Evolutionary conservation across 352 stramenopile species (phyloP), one percentile per base, ranked within the genome.

Genomic region (Phytophthora kernoviae): DNA sequence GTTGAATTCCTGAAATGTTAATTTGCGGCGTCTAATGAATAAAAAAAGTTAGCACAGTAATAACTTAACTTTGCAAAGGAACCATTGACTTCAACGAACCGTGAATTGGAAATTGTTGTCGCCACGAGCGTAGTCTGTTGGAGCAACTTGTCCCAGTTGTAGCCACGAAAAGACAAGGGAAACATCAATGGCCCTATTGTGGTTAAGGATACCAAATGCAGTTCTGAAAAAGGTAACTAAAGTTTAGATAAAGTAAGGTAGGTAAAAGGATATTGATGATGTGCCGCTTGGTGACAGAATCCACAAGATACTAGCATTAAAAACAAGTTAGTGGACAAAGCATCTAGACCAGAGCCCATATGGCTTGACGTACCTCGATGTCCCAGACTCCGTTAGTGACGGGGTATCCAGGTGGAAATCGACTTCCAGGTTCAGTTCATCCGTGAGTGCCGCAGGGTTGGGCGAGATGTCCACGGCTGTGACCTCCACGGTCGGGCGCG

Each of bases 81-180:
- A 7, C 43, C 15, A 39, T 37, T 22, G 24, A 36, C 43, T 21
- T 32, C 0, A 54, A 74, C 80, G 32, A 68, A 94, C 87, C 57
- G 84, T 88, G 61, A 95, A 96, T 47, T 92, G 83, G 37, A 95
- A 94, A 62, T 92, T 78, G 60, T 94, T 94, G 47, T 84, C 71
- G 30, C 84, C 81, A 22, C 58, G 55, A 33, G 45, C 40, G 63
- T 95, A 96, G 58, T 93, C 64, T 14, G 72, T 70, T 37, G 77
- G 57, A 15, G 84, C 73, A 8, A 92, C 81, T 58, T 83, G 72
- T 1, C 87, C 87, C 22, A 96, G 73, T 69, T 95, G 84, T 91
- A 58, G 8, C 62, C 14, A 67, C 33, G 18, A 75, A 48, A 18
- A 45, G 33, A 58, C 47, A 4, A 21, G 22, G 21, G 10, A 56